Conservation (phyloP, 73 alveolate species). For the Effrenium voratum region DNA sequence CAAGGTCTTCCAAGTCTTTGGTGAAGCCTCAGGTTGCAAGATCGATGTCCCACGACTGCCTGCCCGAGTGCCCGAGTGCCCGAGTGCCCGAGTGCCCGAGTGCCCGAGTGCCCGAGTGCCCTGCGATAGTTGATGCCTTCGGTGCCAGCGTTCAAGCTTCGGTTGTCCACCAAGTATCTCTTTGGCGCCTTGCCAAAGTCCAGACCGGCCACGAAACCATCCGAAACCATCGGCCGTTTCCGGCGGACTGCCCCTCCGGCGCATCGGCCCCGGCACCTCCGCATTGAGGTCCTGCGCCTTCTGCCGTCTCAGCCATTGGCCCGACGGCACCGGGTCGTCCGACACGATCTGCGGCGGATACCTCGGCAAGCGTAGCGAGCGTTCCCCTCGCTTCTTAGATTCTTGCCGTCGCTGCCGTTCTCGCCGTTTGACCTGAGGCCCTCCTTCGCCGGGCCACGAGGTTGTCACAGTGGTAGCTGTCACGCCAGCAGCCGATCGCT, state of each 20-base stretch:
- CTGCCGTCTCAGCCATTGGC: conserved; percentile 72
- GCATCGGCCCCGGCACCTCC: conserved; percentile 43
- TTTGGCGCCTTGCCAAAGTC: conserved; percentile 32
- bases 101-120: neutral
- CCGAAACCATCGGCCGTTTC: neutral
- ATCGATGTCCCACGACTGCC: no score
- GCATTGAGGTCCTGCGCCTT: conserved; percentile 80
- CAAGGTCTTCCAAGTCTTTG: conserved; percentile 72
- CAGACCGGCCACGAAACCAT: neutral
- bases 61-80: no score
- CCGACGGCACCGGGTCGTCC: conserved; percentile 13
- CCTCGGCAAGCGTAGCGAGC: neutral
- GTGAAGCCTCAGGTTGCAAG: conserved; percentile 52
- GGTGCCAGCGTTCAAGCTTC: conserved; percentile 57
- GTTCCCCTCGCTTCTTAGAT: no score
- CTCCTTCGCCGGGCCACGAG: no score
- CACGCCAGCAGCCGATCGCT: conserved; percentile 39
- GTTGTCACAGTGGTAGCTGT: conserved; percentile 44
- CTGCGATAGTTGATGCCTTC: conserved; percentile 61
- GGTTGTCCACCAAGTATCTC: conserved; percentile 83
- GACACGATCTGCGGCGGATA: conserved; percentile 70
- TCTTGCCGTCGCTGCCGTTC: no score
- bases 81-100: neutral
- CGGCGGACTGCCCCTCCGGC: neutral
- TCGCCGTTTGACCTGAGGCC: no score